Conservation (phyloP, 2,329 filamentous ascomycete species). For the Fusarium aywerte region DNA sequence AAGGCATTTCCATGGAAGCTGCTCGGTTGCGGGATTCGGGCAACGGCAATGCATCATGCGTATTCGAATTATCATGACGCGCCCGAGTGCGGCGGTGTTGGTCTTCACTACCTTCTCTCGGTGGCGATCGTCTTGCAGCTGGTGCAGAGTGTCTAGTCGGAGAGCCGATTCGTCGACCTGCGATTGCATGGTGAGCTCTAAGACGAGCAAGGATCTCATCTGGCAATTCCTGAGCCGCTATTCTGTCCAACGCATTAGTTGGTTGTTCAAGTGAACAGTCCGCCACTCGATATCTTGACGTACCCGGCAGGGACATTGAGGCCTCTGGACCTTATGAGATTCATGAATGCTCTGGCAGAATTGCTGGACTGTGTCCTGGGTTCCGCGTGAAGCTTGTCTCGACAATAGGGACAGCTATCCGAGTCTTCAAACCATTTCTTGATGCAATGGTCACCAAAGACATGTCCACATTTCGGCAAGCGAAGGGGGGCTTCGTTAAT, state of each 20-base stretch:
- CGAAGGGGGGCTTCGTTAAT: conserved; percentile 66
- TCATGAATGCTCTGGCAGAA: conserved; percentile 47
- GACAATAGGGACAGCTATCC: conserved; percentile 72
- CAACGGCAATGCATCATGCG: conserved; percentile 4
- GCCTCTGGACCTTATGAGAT: conserved; percentile 47
- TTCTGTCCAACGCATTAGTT: conserved; percentile 30
- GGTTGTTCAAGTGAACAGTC: neutral
- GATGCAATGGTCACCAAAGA: conserved; percentile 73
- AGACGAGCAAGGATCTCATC: conserved; percentile 40
- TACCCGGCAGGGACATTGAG: conserved; percentile 41
- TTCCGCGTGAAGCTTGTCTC: conserved; percentile 68
- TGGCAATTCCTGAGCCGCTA: neutral
- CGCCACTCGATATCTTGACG: conserved; percentile 1
- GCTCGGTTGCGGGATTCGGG: conserved; percentile 9
- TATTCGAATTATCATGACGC: conserved; percentile 37
- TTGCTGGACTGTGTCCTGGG: conserved; percentile 38
- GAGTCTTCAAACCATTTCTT: conserved; percentile 73
- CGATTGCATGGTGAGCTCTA: conserved; percentile 11
- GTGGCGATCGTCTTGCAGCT: conserved; percentile 45
- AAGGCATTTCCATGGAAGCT: neutral
- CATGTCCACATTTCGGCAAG: conserved; percentile 70
- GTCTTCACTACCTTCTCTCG: conserved; percentile 44
- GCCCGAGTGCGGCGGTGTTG: conserved; percentile 48
- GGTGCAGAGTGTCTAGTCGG: conserved; percentile 24
- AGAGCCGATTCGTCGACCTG: conserved; percentile 28